Evolutionary conservation across 177 flowering plant species (phyloP), one percentile per base, ranked within the genome.

Genomic region (Vitis hybrid): DNA sequence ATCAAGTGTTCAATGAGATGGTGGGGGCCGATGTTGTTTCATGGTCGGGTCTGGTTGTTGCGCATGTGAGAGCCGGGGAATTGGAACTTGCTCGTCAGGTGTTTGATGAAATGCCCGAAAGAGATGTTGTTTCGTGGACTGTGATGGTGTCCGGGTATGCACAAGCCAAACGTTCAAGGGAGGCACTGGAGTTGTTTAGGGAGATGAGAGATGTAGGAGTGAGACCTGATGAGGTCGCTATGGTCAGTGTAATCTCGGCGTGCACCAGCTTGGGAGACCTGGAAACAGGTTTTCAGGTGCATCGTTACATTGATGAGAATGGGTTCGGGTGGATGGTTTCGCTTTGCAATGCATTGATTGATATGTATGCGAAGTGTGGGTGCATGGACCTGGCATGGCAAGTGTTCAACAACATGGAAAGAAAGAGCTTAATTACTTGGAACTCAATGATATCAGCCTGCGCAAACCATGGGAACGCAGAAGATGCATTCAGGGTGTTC

Each of bases 291-390:
- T 49, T 64, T 32, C 55, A 56, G n/a, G 18, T 71, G 2, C 74
- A 71, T 21, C 62, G 57, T 6, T 71, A 56, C 17, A 64, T 71
- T 13, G 68, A 64, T 21, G 68, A 71, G 56, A 71, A 71, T 30
- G 74, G 74, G 19, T 71, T 64, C 57, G 68, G 68, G 1, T 71
- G 74, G 74, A 71, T 64, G 74, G 63, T 63, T 64, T 64, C 68
- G 6, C 74, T 71, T 11, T 56, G 71, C 62, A 89, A 86, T 69
- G 87, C 88, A 15, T 71, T 88, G 77, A 56, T 87, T 69, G 92
- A 87, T 70, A 85, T 84, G 91, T 87, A 88, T 77, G 80, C 88
- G 0, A 89, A 87, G 56, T 89, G 89, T 70, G 93, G 90, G 11
- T 67, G 68, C 64, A 62, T 71, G 54, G 72, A 69, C 57, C 52